Conservation (phyloP, 257 asterid genomes). For the Catharanthus roseus region DNA sequence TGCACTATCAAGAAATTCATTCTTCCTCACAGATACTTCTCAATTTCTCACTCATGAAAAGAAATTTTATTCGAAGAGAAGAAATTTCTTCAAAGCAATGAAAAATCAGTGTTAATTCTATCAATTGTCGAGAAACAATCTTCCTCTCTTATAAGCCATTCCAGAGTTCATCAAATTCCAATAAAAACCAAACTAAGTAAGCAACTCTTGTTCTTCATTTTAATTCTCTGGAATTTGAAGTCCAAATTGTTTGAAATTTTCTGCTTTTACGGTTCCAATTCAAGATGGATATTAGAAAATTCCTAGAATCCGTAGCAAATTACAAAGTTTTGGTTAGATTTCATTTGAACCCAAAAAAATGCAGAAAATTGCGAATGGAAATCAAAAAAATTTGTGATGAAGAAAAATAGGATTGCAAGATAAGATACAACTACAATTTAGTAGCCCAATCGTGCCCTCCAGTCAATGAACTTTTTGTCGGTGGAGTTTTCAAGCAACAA, state of each 20-base stretch:
- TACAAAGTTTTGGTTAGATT: slow-evolving; percentile 67
- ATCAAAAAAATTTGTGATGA: too few species aligned
- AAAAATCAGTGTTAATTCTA: slow-evolving; percentile 31
- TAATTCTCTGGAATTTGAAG: neutral
- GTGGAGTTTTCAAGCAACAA: too few species aligned
- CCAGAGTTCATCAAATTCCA: slow-evolving; percentile 38
- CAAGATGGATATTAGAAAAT: slow-evolving; percentile 30
- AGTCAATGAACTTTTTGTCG: too few species aligned
- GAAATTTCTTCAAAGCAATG: slow-evolving; percentile 30
- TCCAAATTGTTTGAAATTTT: too few species aligned
- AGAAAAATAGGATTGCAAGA: too few species aligned
- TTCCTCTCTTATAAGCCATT: slow-evolving; percentile 29
- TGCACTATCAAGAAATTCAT: too few species aligned
- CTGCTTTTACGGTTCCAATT: slow-evolving; percentile 27
- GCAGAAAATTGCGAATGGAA: too few species aligned
- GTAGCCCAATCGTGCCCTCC: too few species aligned
- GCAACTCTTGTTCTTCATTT: slow-evolving; percentile 4
- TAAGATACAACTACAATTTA: too few species aligned
- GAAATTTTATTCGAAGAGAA: slow-evolving; percentile 34
- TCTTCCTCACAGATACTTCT: too few species aligned
- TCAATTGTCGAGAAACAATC: slow-evolving; percentile 37
- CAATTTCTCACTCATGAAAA: too few species aligned
- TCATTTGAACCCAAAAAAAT: too few species aligned
- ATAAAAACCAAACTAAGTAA: slow-evolving; percentile 43
- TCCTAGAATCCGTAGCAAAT: slow-evolving; percentile 46